Base-by-base conservation (phyloP, 164 flowering plant genomes). In the Euptelea pleiosperma region DNA sequence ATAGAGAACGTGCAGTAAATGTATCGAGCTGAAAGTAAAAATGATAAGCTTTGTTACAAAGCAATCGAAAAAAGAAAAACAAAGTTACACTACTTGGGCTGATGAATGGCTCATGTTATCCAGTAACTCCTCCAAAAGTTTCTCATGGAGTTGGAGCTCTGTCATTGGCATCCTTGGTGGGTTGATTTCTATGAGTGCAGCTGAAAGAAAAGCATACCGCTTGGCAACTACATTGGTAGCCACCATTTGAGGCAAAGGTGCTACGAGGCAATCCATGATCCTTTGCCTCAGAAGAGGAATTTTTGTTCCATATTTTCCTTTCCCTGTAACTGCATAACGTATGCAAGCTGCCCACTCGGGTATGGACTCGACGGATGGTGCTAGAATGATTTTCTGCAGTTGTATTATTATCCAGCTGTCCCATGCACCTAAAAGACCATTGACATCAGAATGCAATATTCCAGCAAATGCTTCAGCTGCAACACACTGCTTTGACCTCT, bases 261-360 rank as follows among this genome's bases (percentile, higher is more conserved):
- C 64, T 48, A 73, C 71, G 67, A 93, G 62, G 71, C 96, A 85
- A 33, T 90, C 85, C 64, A 93, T 66, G 62, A 93, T 76, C 63
- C 67, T 76, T 47, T 83, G 80, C 73, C 97, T 84, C 61, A 93
- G 60, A 72, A 85, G 74, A 60, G 99, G 97, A 62, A 74, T 68
- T 61, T 60, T 78, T n/a, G 81, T 76, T 62, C 99, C 99, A 72
- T 72, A 39, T 64, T 85, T 93, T 53, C 97, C 99, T 64, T 90
- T 93, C 44, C 99, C 99, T 39, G 99, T 90, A 61, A 88, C 97
- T 25, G 97, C 94, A 80, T 88, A 93, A 22, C 96, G 90, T 73
- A 93, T 81, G 71, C 96, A 88, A 58, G 97, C 91, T 50, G 92
- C 86, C 99, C 99, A 93, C 68, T 93, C 99, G 52, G 99, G 97